A percentile compares a stretch with the other conserved stretches of the same genome.
phyloP scores from a whole-genome alignment of 352 stramenopile genomes.

The Phytophthora pinifolia region DNA sequence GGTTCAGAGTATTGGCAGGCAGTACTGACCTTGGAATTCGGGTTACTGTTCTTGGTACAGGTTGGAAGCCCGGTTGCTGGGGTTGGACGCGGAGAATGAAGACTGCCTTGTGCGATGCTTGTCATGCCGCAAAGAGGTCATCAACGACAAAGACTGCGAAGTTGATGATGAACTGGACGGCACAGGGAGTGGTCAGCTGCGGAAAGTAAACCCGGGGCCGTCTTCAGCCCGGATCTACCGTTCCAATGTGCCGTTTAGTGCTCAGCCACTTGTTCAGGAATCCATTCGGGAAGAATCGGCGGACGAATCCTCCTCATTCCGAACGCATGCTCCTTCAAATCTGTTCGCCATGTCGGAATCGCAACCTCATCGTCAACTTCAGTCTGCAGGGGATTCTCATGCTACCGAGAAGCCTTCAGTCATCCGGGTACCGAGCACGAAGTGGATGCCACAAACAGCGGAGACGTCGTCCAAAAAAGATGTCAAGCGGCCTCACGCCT shows the following conservation, averaged over 20 bases:
- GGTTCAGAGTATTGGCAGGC: neutral
- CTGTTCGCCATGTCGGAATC: constrained; percentile 1
- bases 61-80: constrained; percentile 53
- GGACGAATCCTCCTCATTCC: constrained; percentile 2
- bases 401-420: constrained; percentile 20
- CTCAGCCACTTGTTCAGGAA: constrained; percentile 31
- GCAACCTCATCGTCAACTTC: constrained; percentile 15
- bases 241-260: constrained; percentile 62
- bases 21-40: neutral
- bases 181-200: constrained; percentile 18
- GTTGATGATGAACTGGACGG: constrained; percentile 24
- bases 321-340: constrained; percentile 1
- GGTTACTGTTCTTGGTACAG: constrained; percentile 22
- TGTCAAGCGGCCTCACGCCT: constrained; percentile 13
- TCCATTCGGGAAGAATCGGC: constrained; percentile 23
- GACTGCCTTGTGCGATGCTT: constrained; percentile 71
- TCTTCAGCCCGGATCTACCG: constrained; percentile 58
- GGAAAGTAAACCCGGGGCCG: constrained; percentile 55
- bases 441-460: constrained; percentile 15
- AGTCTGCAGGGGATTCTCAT: constrained; percentile 29
- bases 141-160: constrained; percentile 23
- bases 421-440: constrained; percentile 18
- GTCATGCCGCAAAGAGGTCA: constrained; percentile 71
- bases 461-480: constrained; percentile 15
- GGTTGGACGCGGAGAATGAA: constrained; percentile 48